Evolutionary conservation across 2,329 filamentous ascomycete genomes (phyloP).

Genomic region (Aspergillus transmontanensis): DNA sequence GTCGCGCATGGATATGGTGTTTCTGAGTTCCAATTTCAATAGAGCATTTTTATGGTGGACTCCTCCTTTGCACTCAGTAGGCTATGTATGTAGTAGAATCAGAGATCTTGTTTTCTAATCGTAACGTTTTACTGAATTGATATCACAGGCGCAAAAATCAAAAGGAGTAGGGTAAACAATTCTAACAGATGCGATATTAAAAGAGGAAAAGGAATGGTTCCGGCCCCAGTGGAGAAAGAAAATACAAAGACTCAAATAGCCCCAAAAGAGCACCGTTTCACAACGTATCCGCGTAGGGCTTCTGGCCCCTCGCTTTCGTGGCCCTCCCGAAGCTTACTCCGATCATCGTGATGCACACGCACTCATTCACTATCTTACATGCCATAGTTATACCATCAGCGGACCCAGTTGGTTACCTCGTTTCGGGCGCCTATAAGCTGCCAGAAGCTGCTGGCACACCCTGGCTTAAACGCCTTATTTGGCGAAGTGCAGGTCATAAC

Average conservation of each 20-base stretch:
- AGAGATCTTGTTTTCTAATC: neutral
- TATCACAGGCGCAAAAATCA: neutral
- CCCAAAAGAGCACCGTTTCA: neutral
- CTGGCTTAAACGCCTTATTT: constrained; percentile 63
- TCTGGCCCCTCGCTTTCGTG: neutral
- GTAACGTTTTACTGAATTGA: neutral
- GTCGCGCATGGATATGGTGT: neutral
- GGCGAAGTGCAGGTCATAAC: constrained; percentile 97
- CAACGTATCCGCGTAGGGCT: neutral
- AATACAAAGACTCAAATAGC: neutral
- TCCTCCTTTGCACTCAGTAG: neutral
- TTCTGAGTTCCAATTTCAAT: neutral
- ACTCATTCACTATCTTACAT: constrained; percentile 4
- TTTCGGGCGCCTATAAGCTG: neutral
- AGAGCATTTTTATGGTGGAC: neutral
- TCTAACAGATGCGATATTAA: neutral
- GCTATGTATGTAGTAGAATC: neutral
- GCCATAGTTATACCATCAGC: neutral
- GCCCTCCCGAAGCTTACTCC: neutral
- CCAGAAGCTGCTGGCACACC: neutral
- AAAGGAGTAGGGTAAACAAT: neutral
- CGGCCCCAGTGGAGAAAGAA: neutral
- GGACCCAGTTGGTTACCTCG: neutral
- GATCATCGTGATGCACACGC: neutral
- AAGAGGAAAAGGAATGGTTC: constrained; percentile 1